phyloP scores from a whole-genome alignment of 768 basidiomycete species.

The Leccinum sublutescens region DNA sequence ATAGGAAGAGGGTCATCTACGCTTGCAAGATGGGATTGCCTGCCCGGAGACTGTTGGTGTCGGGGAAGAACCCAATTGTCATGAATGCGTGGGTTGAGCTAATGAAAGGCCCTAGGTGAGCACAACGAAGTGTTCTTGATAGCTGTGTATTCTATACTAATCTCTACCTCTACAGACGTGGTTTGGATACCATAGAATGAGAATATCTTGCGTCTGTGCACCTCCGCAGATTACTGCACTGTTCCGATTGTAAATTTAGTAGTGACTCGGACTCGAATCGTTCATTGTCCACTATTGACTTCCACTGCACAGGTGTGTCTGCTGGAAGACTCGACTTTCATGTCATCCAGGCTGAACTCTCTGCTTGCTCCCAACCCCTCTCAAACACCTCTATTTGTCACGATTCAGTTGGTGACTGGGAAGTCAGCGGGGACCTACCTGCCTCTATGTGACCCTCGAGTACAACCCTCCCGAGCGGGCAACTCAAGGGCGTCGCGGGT shows the following conservation, averaged over 20 bases:
- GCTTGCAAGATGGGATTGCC: background rate
- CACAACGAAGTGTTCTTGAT: background rate
- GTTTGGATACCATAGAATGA: background rate
- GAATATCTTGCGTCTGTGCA: no score
- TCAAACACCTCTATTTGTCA: conserved; percentile 80
- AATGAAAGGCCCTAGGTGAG: background rate
- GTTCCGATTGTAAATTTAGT: background rate
- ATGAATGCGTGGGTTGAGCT: background rate
- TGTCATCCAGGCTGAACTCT: conserved; percentile 88
- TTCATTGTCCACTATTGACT: background rate
- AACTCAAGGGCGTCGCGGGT: no score
- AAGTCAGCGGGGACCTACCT: no score
- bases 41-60: background rate
- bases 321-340: conserved; percentile 60
- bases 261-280: conserved; percentile 2
- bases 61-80: background rate
- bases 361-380: conserved; percentile 54
- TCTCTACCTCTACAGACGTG: background rate
- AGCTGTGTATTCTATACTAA: background rate
- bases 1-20: background rate
- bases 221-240: no score
- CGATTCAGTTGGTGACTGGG: conserved; percentile 24
- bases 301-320: conserved; percentile 8
- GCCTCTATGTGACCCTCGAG: no score
- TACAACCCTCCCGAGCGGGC: no score